phyloP scores from a whole-genome alignment of 768 basidiomycete species.

The Tephrocybe sp. region DNA sequence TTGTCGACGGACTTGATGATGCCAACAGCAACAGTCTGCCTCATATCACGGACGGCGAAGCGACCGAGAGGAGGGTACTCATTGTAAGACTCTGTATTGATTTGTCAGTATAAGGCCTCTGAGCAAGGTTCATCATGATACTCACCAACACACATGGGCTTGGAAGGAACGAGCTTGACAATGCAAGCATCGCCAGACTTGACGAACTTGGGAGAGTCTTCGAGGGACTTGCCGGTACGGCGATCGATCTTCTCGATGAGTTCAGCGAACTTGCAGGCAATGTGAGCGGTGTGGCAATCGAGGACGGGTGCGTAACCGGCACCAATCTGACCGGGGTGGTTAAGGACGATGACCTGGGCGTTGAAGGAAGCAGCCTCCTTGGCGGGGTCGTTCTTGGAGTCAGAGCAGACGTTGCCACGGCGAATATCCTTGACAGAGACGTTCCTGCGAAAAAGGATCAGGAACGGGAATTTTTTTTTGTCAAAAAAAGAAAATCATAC shows the following conservation, averaged over 20 bases:
- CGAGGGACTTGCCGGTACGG: conserved; percentile 92
- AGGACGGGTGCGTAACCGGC: conserved; percentile 98
- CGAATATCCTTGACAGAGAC: conserved; percentile 99
- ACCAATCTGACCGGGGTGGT: conserved; percentile 99
- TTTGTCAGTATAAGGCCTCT: background rate
- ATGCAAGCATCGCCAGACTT: conserved; percentile 99
- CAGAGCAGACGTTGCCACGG: conserved; percentile 98
- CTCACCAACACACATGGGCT: conserved; percentile 71
- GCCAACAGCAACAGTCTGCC: conserved; percentile 98
- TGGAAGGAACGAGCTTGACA: conserved; percentile 93
- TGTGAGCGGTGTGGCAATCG: conserved; percentile 99
- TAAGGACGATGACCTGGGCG: conserved; percentile 99
- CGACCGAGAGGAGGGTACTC: conserved; percentile 99
- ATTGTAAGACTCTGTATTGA: conserved; percentile 69
- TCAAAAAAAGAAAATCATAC: conserved; percentile 38
- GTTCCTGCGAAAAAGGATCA: conserved; percentile 61
- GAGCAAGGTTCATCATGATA: conserved; percentile 1
- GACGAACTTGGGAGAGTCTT: conserved; percentile 91
- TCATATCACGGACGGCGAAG: conserved; percentile 99
- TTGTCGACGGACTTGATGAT: conserved; percentile 98
- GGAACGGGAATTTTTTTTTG: background rate
- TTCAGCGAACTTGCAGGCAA: conserved; percentile 99
- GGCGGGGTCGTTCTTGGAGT: conserved; percentile 99
- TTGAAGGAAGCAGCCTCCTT: conserved; percentile 99
- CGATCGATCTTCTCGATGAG: conserved; percentile 99